Base-by-base conservation (phyloP, 2,329 filamentous ascomycete genomes). In the Dactylellina drechsleri region DNA sequence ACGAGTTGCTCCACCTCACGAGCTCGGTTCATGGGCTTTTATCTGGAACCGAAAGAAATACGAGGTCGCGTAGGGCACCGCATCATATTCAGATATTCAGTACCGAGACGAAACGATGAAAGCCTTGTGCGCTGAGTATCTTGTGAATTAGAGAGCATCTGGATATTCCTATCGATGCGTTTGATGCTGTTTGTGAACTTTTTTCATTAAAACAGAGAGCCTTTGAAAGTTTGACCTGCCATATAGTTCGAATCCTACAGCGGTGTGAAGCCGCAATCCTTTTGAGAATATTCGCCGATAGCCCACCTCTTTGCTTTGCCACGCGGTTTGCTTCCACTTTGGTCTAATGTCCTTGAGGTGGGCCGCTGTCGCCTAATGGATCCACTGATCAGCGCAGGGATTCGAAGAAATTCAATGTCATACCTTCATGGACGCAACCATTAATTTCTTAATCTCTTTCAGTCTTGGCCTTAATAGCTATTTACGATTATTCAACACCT, bases 361-460 rank as follows among this genome's bases (percentile, higher is more conserved):
- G 70, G 57, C 49, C 62, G 23, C 70, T 41, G 54, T 67, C 62
- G 70, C 70, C 70, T 74, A 66, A 57, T 40, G 28, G 43, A 57
- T 67, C 62, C 70, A 67, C 70, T 74, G 70, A 74, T 74, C 70
- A 62, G 70, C 70, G 20, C 70, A 61, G 41, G 70, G 70, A 66
- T 73, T 60, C 45, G 20, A 43, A 18, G 23, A 18, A n/a, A 54
- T 23, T 47, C 36, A 58, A 58, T 41, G 31, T 58, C 54, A 40
- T 41, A 40, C 54, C 23, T 41, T 18, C 28, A 16, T 56, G 56
- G 31, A 36, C 31, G 31, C 31, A 36, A 36, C 31, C 31, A 10
- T 36, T 36, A 36, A 36, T 36, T 36, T 36, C 31, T 36, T 36
- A 36, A 36, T 36, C 6, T 36, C 31, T 36, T 36, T 10, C 31